Conservation (phyloP, 257 asterid genomes). For the Haberlea rhodopensis region DNA sequence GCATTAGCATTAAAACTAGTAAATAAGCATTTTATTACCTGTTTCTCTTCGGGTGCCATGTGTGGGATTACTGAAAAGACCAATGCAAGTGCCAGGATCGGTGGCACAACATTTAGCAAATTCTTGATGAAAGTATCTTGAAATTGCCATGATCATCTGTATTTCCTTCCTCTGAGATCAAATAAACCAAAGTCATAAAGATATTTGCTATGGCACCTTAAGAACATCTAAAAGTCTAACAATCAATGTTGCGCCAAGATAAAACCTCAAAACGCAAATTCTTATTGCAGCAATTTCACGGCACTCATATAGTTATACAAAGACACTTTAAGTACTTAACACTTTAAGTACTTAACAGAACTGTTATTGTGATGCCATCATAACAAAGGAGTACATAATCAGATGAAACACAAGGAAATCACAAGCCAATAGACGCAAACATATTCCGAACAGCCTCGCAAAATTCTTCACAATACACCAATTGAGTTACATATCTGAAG, state of each 20-base stretch:
- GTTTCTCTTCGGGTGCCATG: constrained; percentile 48
- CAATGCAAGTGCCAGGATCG: constrained; percentile 45
- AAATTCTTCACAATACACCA: not conserved
- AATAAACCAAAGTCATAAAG: constrained; percentile 13
- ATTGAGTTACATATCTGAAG: not conserved
- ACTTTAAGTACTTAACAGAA: no score
- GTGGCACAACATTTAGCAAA: constrained; percentile 35
- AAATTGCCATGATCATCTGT: constrained; percentile 40
- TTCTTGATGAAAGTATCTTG: constrained; percentile 32
- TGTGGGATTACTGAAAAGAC: constrained; percentile 37
- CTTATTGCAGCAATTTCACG: constrained; percentile 7
- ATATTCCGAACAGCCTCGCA: not conserved
- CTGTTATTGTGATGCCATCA: not conserved
- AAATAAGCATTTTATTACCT: constrained; percentile 39
- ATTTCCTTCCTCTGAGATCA: constrained; percentile 56
- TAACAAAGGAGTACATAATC: not conserved
- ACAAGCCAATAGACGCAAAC: not conserved
- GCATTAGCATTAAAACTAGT: not conserved
- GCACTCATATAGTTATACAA: not conserved
- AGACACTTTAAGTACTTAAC: not conserved
- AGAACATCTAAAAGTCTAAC: constrained; percentile 1
- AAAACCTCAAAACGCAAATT: constrained; percentile 5
- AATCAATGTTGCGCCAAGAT: constrained; percentile 6
- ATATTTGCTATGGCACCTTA: constrained; percentile 13
- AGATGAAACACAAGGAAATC: no score